Evolutionary conservation across 345 rosid genomes (phyloP), one percentile per base, ranked within the genome.

Genomic region (Brassica nigra): DNA sequence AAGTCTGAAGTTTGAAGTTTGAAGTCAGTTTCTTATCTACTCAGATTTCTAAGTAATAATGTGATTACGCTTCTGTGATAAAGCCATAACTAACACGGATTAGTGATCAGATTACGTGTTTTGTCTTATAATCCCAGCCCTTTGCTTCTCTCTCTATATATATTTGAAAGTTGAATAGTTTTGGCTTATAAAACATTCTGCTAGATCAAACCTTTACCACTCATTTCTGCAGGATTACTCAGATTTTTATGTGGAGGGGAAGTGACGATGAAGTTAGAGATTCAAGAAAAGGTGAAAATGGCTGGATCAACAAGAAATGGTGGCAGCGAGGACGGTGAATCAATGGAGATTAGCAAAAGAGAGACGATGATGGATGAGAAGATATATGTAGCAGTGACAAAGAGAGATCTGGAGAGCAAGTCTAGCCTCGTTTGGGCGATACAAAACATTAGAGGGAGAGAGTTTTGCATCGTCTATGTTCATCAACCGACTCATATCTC

Each of bases 401-500:
- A 87, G 31, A 88, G 79, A 69, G 81, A 83, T 5, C 74, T 85
- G 44, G 86, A 85, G 61, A 70, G 78, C 82, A 86, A 77, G 70
- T 86, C 81, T 52, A 75, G 72, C 73, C 82, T 89, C 9, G 3
- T 80, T 4, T 92, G 94, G 96, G 91, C 94, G 6, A 67, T 89
- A 73, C 87, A 86, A 54, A 81, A 90, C 65, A 86, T 84, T 0
- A 86, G 88, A 64, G 90, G 91, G 68, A 91, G 76, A 81, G 81
- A 78, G 74, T 83, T 89, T 71, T 91, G 94, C 74, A 76, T 94
- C 42, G 37, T 90, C 66, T 84, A 88, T 76, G 96, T 94, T 75
- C 89, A 89, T 70, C 86, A 83, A 62, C 93, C 90, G 0, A 71
- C 89, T 0, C 81, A 78, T 74, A 78, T 80, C 75, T 77, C 59